These are phyloP conservation scores for Aspergillus bertholletiae DNA, from an alignment of 495 filamentous ascomycete genomes.

Conservation along the genomic window DNA sequence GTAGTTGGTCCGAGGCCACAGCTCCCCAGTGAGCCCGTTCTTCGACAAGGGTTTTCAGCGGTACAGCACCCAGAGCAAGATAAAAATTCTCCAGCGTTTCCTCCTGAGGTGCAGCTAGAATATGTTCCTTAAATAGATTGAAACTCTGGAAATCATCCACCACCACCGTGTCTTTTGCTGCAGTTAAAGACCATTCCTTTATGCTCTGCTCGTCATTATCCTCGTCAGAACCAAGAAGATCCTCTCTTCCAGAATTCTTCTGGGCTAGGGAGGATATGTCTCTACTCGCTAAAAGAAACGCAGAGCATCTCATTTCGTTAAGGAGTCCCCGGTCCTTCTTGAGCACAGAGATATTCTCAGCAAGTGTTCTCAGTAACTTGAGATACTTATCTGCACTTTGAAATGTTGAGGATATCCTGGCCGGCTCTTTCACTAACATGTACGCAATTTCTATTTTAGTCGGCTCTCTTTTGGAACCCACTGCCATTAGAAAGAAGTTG, in stretches of 20 bases:
- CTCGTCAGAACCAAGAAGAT: conserved; percentile 31
- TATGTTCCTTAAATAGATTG: conserved; percentile 72
- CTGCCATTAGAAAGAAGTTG: conserved; percentile 80
- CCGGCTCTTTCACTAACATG: conserved; percentile 74
- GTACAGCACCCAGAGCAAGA: conserved; percentile 42
- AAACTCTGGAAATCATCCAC: conserved; percentile 85
- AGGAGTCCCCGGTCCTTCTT: conserved; percentile 76
- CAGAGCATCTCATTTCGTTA: conserved; percentile 67
- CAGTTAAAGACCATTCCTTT: conserved; percentile 70
- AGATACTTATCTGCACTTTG: conserved; percentile 82
- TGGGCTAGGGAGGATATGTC: conserved; percentile 53
- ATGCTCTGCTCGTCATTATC: conserved; percentile 69
- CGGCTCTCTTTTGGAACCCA: conserved; percentile 87
- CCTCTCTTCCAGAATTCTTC: conserved; percentile 22
- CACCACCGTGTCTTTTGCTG: conserved; percentile 68
- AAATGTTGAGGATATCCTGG: conserved; percentile 70
- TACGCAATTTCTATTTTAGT: conserved; percentile 78
- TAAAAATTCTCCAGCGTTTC: conserved; percentile 85
- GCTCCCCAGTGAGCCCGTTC: conserved; percentile 47
- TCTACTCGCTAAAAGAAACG: conserved; percentile 75
- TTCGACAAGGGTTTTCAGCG: conserved; percentile 44
- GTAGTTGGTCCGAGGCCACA: conserved; percentile 47
- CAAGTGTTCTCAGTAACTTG: conserved; percentile 70
- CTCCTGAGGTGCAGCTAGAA: conserved; percentile 84
- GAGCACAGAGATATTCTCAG: conserved; percentile 62